phyloP scores from a whole-genome alignment of 176 grass and related monocot species.

The Areca catechu region DNA sequence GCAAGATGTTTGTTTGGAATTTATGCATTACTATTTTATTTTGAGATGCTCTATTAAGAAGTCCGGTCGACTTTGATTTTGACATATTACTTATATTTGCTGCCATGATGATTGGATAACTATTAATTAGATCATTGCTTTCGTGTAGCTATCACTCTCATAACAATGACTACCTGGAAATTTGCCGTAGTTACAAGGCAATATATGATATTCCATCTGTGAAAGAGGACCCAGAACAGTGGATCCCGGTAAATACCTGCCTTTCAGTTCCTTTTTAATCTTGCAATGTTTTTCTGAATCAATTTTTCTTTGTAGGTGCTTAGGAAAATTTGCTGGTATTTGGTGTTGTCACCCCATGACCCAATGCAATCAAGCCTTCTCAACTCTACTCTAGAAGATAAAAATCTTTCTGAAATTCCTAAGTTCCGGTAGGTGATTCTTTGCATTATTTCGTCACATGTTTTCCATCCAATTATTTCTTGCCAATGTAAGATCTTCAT shows the following conservation, averaged over 20 bases:
- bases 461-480: no score
- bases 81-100: not conserved
- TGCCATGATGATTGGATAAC: not conserved
- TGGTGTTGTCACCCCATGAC: conserved; percentile 73
- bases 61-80: no score
- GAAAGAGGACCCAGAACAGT: conserved; percentile 68
- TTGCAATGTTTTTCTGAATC: not conserved
- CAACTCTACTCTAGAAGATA: conserved; percentile 79
- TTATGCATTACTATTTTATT: no score
- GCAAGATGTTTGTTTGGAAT: no score
- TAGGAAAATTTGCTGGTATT: conserved; percentile 93
- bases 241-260: conserved; percentile 63
- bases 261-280: not conserved
- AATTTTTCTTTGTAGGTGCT: conserved; percentile 50
- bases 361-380: conserved; percentile 97
- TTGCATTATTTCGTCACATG: conserved; percentile 1
- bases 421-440: conserved; percentile 54
- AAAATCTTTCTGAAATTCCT: conserved; percentile 84
- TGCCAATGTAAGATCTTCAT: no score
- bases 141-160: conserved; percentile 62
- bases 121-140: not conserved
- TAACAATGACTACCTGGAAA: conserved; percentile 93
- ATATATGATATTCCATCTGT: conserved; percentile 90
- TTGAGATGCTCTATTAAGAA: no score
- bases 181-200: conserved; percentile 83